phyloP scores from a whole-genome alignment of 2,329 filamentous ascomycete species.

The Arthrobotrys entomopaga region DNA sequence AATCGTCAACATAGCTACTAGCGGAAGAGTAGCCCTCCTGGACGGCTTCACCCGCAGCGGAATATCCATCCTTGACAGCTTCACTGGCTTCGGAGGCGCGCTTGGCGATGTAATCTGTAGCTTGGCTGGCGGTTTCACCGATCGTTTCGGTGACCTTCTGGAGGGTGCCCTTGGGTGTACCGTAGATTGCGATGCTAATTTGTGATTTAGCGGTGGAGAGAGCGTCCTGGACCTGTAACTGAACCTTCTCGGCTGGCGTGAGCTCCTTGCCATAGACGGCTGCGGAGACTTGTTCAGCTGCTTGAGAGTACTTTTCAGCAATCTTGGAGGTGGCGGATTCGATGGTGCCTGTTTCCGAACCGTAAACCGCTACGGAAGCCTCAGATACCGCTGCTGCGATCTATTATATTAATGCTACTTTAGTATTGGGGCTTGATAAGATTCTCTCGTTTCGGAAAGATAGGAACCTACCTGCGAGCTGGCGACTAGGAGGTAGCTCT shows the following conservation, averaged over 20 bases:
- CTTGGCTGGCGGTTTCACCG: constrained; percentile 34
- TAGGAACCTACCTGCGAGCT: constrained; percentile 67
- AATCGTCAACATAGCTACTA: constrained; percentile 50
- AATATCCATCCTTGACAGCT: constrained; percentile 29
- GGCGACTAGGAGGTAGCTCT: constrained; percentile 69
- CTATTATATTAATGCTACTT: constrained; percentile 60
- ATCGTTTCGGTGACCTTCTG: constrained; percentile 62
- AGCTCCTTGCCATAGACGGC: constrained; percentile 70
- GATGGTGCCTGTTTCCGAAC: constrained; percentile 65
- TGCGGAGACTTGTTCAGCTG: constrained; percentile 69
- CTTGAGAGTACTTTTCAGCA: constrained; percentile 67
- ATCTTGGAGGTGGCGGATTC: constrained; percentile 64
- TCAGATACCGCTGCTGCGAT: constrained; percentile 70
- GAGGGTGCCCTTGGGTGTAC: constrained; percentile 66
- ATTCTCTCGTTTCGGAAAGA: not conserved
- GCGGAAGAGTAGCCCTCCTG: constrained; percentile 36
- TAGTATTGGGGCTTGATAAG: not conserved
- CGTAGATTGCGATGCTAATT: constrained; percentile 69
- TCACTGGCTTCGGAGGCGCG: constrained; percentile 58
- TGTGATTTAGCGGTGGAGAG: constrained; percentile 66
- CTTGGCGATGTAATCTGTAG: constrained; percentile 61
- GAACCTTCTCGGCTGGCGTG: constrained; percentile 68
- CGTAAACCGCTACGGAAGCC: constrained; percentile 69
- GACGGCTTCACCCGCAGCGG: constrained; percentile 40
- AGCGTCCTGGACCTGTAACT: constrained; percentile 67